Evolutionary conservation across 192 early-diverging fungal genomes (phyloP).

Genomic region (Backusella psychrophila): DNA sequence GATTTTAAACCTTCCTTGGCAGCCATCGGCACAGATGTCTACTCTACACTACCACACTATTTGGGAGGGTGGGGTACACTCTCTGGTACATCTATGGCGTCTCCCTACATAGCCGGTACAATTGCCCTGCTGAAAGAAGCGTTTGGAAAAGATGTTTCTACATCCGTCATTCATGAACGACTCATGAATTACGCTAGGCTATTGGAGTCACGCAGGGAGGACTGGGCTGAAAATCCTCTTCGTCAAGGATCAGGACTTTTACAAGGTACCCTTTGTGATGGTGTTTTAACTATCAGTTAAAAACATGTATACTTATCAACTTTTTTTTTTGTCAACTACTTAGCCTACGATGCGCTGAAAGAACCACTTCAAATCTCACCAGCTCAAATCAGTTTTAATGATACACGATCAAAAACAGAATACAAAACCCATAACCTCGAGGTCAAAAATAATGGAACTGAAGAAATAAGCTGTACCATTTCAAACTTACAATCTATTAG

Average conservation of each 20-base stretch:
- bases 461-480: conserved; percentile 35
- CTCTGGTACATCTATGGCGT: conserved; percentile 63
- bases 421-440: conserved; percentile 38
- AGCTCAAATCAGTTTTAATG: conserved; percentile 51
- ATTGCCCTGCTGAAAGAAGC: conserved; percentile 45
- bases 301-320: no score
- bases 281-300: neutral
- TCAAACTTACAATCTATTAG: conserved; percentile 35
- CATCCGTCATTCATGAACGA: conserved; percentile 26
- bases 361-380: conserved; percentile 38
- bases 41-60: conserved; percentile 45
- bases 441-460: conserved; percentile 43
- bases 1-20: conserved; percentile 50
- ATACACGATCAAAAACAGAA: conserved; percentile 35
- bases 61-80: conserved; percentile 41
- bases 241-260: conserved; percentile 56
- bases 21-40: conserved; percentile 52
- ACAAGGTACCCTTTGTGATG: conserved; percentile 25
- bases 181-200: conserved; percentile 31
- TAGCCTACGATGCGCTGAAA: conserved; percentile 41
- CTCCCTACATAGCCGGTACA: conserved; percentile 54
- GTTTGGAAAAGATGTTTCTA: conserved; percentile 15
- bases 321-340: neutral
- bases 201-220: neutral
- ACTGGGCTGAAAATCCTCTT: conserved; percentile 26